Percentiles rank a stretch among this genome's conserved stretches.
Conservation (phyloP, 495 filamentous ascomycete genomes). For the Hypoxylon cercidicola region DNA sequence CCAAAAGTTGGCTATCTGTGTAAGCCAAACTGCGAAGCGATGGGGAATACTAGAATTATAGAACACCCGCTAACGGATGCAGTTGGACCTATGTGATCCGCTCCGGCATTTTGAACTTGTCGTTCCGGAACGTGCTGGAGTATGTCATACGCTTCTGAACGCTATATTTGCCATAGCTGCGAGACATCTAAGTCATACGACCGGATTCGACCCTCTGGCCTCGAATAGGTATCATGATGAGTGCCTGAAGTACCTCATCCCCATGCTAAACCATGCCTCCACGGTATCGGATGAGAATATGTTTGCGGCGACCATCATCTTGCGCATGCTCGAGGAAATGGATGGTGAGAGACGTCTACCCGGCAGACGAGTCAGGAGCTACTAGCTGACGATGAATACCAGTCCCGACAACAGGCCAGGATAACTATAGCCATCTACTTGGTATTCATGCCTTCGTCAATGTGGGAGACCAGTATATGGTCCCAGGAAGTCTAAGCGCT, state of each 20-base stretch:
- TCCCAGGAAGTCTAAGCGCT: slow-evolving; percentile 54
- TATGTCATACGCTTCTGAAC: slow-evolving; percentile 63
- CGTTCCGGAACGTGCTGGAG: slow-evolving; percentile 62
- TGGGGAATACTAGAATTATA: neutral
- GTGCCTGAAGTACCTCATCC: slow-evolving; percentile 62
- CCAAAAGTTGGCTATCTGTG: slow-evolving; percentile 60
- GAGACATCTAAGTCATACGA: slow-evolving; percentile 62
- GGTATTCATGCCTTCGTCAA: slow-evolving; percentile 62
- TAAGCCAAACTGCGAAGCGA: slow-evolving; percentile 39
- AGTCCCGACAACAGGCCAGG: slow-evolving; percentile 52
- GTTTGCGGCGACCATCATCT: slow-evolving; percentile 69
- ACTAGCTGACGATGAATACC: slow-evolving; percentile 21
- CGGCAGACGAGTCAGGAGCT: neutral
- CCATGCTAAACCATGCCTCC: slow-evolving; percentile 59
- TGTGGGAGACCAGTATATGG: slow-evolving; percentile 50
- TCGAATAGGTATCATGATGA: slow-evolving; percentile 61
- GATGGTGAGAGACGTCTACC: slow-evolving; percentile 53
- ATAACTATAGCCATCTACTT: slow-evolving; percentile 59
- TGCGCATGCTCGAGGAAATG: slow-evolving; percentile 70
- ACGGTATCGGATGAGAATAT: slow-evolving; percentile 68
- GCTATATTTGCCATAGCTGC: slow-evolving; percentile 69
- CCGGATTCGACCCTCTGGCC: slow-evolving; percentile 56
- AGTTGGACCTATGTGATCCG: slow-evolving; percentile 69
- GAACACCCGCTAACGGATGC: slow-evolving; percentile 16
- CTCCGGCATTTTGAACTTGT: slow-evolving; percentile 63